Evolutionary conservation across 2,329 filamentous ascomycete genomes (phyloP).

Genomic region (Pestalotiopsis sp.): DNA sequence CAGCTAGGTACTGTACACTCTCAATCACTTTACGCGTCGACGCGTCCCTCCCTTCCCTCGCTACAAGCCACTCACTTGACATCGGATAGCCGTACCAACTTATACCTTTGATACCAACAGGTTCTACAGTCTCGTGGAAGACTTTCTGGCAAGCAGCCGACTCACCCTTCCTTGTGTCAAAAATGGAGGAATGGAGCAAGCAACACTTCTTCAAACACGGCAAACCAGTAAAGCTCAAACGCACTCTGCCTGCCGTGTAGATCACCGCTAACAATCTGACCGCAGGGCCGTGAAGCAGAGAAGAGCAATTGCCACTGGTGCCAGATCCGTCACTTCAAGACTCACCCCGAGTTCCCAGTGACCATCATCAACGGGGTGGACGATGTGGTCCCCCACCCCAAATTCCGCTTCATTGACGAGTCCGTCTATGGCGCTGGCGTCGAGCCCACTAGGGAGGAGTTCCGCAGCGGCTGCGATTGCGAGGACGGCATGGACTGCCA

Average conservation of each 20-base stretch:
- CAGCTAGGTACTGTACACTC: neutral
- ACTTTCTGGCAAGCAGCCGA: neutral
- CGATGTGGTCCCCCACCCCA: slow-evolving; percentile 52
- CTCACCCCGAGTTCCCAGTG: slow-evolving; percentile 50
- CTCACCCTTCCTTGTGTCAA: neutral
- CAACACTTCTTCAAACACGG: slow-evolving; percentile 6
- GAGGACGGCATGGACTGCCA: slow-evolving; percentile 62
- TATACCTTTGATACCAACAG: neutral
- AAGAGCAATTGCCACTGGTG: slow-evolving; percentile 58
- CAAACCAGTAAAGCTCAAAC: neutral
- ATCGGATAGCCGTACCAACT: no score
- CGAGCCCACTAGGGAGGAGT: slow-evolving; percentile 56
- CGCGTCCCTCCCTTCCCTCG: neutral
- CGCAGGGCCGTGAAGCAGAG: slow-evolving; percentile 37
- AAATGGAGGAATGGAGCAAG: slow-evolving; percentile 7
- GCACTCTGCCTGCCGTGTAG: neutral
- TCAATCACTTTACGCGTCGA: neutral
- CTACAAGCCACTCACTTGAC: no score
- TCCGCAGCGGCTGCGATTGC: slow-evolving; percentile 71
- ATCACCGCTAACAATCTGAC: neutral
- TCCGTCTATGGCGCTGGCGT: slow-evolving; percentile 63
- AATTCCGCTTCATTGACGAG: slow-evolving; percentile 69
- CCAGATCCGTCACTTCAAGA: slow-evolving; percentile 56
- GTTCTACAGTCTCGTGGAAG: neutral
- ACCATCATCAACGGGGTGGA: slow-evolving; percentile 66